A percentile compares a stretch with the other conserved stretches of the same genome.
These are phyloP conservation scores for Aquilaria sinensis DNA, from an alignment of 345 rosid species.

Conservation along the genomic window DNA sequence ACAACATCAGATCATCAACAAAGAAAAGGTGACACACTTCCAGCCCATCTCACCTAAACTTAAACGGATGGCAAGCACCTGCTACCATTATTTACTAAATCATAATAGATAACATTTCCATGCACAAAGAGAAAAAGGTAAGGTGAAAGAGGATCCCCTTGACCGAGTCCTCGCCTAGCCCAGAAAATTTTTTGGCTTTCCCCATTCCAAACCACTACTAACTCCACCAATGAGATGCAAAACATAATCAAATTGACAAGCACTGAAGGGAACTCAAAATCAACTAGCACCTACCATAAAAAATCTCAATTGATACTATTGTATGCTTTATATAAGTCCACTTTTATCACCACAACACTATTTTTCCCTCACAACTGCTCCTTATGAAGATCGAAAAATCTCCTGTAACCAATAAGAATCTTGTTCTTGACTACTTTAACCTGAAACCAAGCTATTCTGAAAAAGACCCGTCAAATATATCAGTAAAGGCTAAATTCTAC, in stretches of 20 bases:
- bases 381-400: not conserved
- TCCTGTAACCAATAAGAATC: not conserved
- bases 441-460: not conserved
- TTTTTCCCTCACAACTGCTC: not conserved
- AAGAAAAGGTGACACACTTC: not conserved
- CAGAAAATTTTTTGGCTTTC: not conserved
- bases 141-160: constrained; percentile 4
- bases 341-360: not conserved
- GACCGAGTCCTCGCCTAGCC: not conserved
- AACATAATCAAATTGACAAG: not conserved
- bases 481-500: not conserved
- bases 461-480: not conserved
- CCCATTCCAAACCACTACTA: not conserved
- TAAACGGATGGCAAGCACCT: not conserved
- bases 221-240: not conserved
- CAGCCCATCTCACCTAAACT: not conserved
- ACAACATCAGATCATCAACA: constrained; percentile 3
- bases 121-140: not conserved
- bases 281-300: not conserved
- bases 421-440: not conserved
- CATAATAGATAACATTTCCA: not conserved
- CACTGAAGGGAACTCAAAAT: not conserved
- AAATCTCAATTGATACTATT: not conserved
- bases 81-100: not conserved
- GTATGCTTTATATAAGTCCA: not conserved